These are phyloP conservation scores for Clonostachys byssicola DNA, from an alignment of 2,329 filamentous ascomycete species.

Conservation along the genomic window DNA sequence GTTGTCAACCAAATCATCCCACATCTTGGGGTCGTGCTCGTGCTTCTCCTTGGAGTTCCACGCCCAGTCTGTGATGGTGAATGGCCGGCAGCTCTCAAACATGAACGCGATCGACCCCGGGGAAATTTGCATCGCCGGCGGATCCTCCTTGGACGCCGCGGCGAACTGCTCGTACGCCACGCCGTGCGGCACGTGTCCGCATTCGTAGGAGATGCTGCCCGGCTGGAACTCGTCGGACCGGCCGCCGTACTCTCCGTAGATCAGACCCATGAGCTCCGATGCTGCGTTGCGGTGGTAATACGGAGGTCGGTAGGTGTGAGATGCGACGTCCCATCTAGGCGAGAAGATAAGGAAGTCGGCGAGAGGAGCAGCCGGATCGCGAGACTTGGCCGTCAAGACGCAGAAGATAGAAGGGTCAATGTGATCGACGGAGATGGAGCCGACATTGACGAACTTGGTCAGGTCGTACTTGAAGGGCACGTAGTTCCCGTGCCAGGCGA, in stretches of 20 bases:
- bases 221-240: slow-evolving; percentile 36
- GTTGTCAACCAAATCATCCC: slow-evolving; percentile 49
- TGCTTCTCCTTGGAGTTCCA: slow-evolving; percentile 27
- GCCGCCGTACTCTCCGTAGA: slow-evolving; percentile 45
- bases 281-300: slow-evolving; percentile 62
- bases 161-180: slow-evolving; percentile 37
- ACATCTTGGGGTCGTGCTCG: slow-evolving; percentile 45
- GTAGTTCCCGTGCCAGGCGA: slow-evolving; percentile 65
- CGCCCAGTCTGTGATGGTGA: slow-evolving; percentile 55
- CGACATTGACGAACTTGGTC: slow-evolving; percentile 55
- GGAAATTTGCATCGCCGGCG: slow-evolving; percentile 38
- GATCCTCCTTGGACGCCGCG: slow-evolving; percentile 38
- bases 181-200: slow-evolving; percentile 42
- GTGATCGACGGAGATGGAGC: slow-evolving; percentile 57
- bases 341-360: slow-evolving; percentile 67
- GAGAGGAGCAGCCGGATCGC: slow-evolving; percentile 46
- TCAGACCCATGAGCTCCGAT: slow-evolving; percentile 52
- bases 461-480: slow-evolving; percentile 67
- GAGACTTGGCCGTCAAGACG: slow-evolving; percentile 57
- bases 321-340: slow-evolving; percentile 59
- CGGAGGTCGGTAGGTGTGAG: slow-evolving; percentile 58
- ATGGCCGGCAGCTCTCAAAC: slow-evolving; percentile 47
- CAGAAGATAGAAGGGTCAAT: slow-evolving; percentile 64
- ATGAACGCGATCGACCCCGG: slow-evolving; percentile 44
- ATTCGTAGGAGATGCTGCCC: slow-evolving; percentile 35